Evolutionary conservation across 768 basidiomycete genomes (phyloP).

Genomic region (Mycena vitilis): DNA sequence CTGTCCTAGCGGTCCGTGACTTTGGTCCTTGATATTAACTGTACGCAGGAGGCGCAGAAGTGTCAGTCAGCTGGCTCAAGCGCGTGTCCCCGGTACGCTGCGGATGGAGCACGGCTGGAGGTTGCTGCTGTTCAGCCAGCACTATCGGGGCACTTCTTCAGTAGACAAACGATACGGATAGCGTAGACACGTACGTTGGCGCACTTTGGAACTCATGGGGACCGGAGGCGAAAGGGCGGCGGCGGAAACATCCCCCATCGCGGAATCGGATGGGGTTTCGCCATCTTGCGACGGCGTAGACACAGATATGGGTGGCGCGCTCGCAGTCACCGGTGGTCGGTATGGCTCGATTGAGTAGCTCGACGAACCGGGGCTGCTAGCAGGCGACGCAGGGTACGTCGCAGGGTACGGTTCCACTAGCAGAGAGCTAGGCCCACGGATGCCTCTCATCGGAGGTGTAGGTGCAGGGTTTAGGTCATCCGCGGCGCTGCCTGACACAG

Average conservation of each 20-base stretch:
- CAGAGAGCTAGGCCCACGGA: background rate
- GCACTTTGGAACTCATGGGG: background rate
- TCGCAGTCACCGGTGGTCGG: background rate
- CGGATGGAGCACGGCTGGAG: background rate
- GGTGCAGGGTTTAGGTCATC: background rate
- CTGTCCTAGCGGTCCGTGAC: too few relatives aligned
- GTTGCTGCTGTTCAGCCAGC: background rate
- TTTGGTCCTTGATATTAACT: background rate
- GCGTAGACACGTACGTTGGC: background rate
- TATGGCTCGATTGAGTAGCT: background rate
- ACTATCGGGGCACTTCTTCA: background rate
- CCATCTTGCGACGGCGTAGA: background rate
- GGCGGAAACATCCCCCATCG: background rate
- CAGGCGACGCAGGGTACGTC: background rate
- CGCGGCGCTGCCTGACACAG: background rate
- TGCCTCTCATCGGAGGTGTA: too few relatives aligned
- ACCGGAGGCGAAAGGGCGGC: background rate
- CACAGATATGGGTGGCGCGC: background rate
- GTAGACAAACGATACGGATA: background rate
- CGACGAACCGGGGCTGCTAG: background rate
- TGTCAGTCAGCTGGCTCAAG: background rate
- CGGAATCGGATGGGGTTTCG: background rate
- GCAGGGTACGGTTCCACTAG: background rate
- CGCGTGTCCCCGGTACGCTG: background rate
- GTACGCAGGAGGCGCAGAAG: background rate